Conservation (phyloP, 2,329 filamentous ascomycete species). For the Fusarium fracticaudum region DNA sequence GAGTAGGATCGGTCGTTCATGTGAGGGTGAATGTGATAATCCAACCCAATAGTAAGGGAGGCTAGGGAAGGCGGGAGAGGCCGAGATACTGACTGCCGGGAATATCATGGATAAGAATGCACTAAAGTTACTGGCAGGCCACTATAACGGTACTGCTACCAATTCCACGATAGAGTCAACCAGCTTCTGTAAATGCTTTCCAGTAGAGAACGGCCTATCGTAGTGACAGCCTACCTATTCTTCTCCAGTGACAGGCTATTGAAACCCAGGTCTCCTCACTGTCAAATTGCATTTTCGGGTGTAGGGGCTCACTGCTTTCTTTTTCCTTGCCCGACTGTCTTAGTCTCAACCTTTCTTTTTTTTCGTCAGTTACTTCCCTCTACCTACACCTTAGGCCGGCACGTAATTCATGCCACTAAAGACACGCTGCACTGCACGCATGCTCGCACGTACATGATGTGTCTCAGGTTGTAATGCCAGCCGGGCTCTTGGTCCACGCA, state of each 20-base stretch:
- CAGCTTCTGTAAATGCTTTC: neutral
- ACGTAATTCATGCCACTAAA: conserved; percentile 10
- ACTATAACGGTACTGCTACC: neutral
- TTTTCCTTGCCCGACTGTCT: conserved; percentile 17
- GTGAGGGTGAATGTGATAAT: neutral
- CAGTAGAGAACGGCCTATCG: neutral
- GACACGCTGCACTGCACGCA: neutral
- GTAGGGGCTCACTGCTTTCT: conserved; percentile 13
- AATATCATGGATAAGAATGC: conserved; percentile 8
- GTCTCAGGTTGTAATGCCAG: conserved; percentile 22
- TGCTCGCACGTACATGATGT: conserved; percentile 7
- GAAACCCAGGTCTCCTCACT: neutral
- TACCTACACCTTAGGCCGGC: neutral
- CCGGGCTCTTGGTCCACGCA: conserved; percentile 9
- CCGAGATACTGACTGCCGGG: conserved; percentile 18
- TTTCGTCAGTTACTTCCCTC: neutral
- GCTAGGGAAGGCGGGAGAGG: conserved; percentile 27
- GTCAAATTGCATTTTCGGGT: neutral
- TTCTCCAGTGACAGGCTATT: neutral
- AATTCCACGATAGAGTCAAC: neutral
- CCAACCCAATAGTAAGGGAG: conserved; percentile 2
- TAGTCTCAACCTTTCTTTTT: conserved; percentile 13
- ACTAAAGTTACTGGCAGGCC: neutral
- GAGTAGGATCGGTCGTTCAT: conserved; percentile 6
- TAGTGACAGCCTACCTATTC: neutral